Evolutionary conservation across 2,329 filamentous ascomycete genomes (phyloP), one percentile per base, ranked within the genome.

Genomic region (Aureobasidium vineae): DNA sequence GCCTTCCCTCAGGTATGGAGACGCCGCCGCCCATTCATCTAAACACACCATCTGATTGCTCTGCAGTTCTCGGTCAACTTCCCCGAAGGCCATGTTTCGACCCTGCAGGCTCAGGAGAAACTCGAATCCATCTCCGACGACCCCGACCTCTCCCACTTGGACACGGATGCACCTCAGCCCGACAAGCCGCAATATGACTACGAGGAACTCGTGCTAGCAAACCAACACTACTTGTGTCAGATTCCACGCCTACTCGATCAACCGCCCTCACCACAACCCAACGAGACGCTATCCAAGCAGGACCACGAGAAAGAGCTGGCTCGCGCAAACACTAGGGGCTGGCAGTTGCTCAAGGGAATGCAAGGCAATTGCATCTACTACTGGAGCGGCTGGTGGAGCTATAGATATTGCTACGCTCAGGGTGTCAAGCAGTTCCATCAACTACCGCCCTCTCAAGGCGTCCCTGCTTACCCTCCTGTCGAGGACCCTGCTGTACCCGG

Each of bases 381-480:
- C 75, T 80, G 92, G 70, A 90, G 88, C 0, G 93, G 93, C 0
- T 97, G 93, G 93, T 97, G 93, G 93, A 95, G 90, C 74, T 97
- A 97, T 78, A 90, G 89, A 72, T 97, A 97, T 77, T 97, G 93
- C 82, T 95, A 96, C 79, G 91, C 91, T 74, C 85, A 88, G 69
- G 87, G 94, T 69, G 88, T 97, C 69, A 90, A 91, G 73, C 93
- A 97, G 77, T 97, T 96, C 78, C 93, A 97, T 76, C 91, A 92
- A 52, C 80, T 94, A 67, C 85, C 91, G 0, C 86, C 87, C 2
- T 84, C 86, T 52, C 87, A 88, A 68, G 88, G 88, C 3, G 85
- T 90, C 13, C 85, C 86, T 1, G 78, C 81, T 33, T 88, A 86
- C 70, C 89, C 91, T 28, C 93, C 93, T 0, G 83, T 88, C 53